phyloP scores from a whole-genome alignment of 345 rosid genomes.

The Passiflora organensis region DNA sequence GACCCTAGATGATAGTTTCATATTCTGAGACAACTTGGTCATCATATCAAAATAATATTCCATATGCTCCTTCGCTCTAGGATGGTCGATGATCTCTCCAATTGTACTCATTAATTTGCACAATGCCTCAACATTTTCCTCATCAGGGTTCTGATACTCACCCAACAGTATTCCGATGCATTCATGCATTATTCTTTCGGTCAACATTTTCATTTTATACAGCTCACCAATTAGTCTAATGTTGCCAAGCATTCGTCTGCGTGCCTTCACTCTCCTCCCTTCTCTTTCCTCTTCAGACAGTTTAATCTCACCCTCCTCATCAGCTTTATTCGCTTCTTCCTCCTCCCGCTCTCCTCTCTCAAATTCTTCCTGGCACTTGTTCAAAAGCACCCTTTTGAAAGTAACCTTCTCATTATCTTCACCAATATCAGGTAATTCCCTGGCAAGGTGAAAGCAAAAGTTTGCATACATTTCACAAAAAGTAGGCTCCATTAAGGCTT shows the following conservation, averaged over 20 bases:
- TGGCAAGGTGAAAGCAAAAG: constrained; percentile 66
- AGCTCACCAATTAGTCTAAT: constrained; percentile 96
- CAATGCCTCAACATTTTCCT: constrained; percentile 89
- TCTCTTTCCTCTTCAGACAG: constrained; percentile 79
- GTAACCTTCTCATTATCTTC: constrained; percentile 71
- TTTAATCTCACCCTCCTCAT: constrained; percentile 72
- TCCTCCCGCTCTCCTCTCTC: constrained; percentile 91
- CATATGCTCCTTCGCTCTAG: constrained; percentile 56
- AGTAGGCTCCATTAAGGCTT: constrained; percentile 97
- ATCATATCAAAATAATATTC: constrained; percentile 79
- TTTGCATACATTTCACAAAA: constrained; percentile 97
- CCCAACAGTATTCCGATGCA: constrained; percentile 78
- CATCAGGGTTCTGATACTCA: constrained; percentile 69
- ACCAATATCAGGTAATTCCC: constrained; percentile 65
- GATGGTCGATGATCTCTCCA: constrained; percentile 82
- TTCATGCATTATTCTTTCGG: constrained; percentile 89
- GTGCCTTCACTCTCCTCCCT: constrained; percentile 75
- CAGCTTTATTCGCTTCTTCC: constrained; percentile 84
- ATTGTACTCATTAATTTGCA: constrained; percentile 94
- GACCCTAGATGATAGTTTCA: constrained; percentile 74
- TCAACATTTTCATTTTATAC: constrained; percentile 86
- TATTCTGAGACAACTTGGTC: constrained; percentile 56
- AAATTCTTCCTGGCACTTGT: constrained; percentile 96
- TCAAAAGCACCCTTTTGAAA: constrained; percentile 78
- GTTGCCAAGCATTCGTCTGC: constrained; percentile 92